Percentiles rank a stretch among this genome's conserved stretches.
Evolutionary conservation across 1,139 yeast species (phyloP).

Genomic region (Nakaseomyces bracarensis): DNA sequence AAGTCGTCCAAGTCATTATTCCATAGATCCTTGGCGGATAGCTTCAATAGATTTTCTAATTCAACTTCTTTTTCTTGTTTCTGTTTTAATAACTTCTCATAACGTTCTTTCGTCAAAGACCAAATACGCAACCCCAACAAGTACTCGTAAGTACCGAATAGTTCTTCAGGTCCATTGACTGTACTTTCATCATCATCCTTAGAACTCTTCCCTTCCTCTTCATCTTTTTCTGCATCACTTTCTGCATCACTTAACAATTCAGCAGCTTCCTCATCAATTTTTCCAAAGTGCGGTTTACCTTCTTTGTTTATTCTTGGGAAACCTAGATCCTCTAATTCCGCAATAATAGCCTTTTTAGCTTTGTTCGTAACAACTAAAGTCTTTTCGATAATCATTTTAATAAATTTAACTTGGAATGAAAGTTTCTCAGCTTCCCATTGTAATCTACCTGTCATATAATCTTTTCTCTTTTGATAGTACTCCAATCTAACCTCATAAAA

Average conservation of each 20-base stretch:
- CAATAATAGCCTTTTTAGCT: slow-evolving; percentile 56
- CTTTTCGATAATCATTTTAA: slow-evolving; percentile 78
- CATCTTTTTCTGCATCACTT: slow-evolving; percentile 31
- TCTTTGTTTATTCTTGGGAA: slow-evolving; percentile 72
- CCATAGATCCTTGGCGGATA: slow-evolving; percentile 87
- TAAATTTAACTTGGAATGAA: slow-evolving; percentile 81
- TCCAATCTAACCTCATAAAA: slow-evolving; percentile 83
- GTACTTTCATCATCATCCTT: slow-evolving; percentile 28
- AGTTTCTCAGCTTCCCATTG: slow-evolving; percentile 69
- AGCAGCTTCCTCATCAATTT: slow-evolving; percentile 34
- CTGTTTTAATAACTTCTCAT: slow-evolving; percentile 68
- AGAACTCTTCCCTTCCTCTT: slow-evolving; percentile 32
- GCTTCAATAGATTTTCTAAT: slow-evolving; percentile 54
- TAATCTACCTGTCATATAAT: slow-evolving; percentile 57
- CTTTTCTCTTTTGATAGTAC: slow-evolving; percentile 85
- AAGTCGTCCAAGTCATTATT: slow-evolving; percentile 70
- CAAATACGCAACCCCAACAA: slow-evolving; percentile 84
- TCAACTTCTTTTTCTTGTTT: slow-evolving; percentile 66
- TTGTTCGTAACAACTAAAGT: slow-evolving; percentile 65
- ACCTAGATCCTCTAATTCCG: slow-evolving; percentile 50
- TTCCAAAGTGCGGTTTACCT: slow-evolving; percentile 48
- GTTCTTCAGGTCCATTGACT: slow-evolving; percentile 33
- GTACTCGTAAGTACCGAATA: slow-evolving; percentile 60
- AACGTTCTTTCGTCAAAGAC: slow-evolving; percentile 86
- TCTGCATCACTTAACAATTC: slow-evolving; percentile 32